These are phyloP conservation scores for Vanrija pseudolonga DNA, from an alignment of 1,284 basidiomycete species.

Conservation along the genomic window DNA sequence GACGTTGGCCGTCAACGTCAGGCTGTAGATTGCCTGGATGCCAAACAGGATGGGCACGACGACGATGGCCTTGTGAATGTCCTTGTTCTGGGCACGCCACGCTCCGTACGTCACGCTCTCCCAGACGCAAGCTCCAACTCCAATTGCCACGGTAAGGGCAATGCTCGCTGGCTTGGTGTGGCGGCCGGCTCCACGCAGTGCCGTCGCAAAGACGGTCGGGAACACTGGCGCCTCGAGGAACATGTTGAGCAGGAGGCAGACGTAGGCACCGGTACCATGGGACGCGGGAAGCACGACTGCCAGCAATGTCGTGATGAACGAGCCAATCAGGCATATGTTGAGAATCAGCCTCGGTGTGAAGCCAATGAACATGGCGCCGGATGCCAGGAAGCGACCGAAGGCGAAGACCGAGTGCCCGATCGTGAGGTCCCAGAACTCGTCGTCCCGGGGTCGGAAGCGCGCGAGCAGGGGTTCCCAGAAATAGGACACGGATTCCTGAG, in stretches of 20 bases:
- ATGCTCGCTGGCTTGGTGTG: constrained; percentile 38
- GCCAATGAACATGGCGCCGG: constrained; percentile 32
- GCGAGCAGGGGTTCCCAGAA: constrained; percentile 19
- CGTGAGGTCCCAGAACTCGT: constrained; percentile 29
- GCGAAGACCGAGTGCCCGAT: constrained; percentile 37
- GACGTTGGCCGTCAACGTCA: constrained; percentile 13
- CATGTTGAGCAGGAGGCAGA: constrained; percentile 31
- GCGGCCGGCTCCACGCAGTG: constrained; percentile 37
- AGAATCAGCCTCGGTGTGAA: constrained; percentile 40
- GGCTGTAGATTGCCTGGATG: constrained; percentile 22
- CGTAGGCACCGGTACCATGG: constrained; percentile 21
- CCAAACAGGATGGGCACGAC: constrained; percentile 23
- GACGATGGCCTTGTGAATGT: constrained; percentile 15
- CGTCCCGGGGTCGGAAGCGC: neutral
- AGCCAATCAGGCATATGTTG: constrained; percentile 27
- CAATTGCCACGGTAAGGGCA: constrained; percentile 30
- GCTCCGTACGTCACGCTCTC: constrained; percentile 33
- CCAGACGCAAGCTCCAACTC: constrained; percentile 30
- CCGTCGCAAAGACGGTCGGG: constrained; percentile 44
- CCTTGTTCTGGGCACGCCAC: constrained; percentile 1
- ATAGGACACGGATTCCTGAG: constrained; percentile 42
- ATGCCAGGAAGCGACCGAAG: constrained; percentile 35
- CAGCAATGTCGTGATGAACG: constrained; percentile 34
- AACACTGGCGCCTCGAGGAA: constrained; percentile 47
- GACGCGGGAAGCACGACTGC: constrained; percentile 23